Percentiles rank a stretch among this genome's conserved stretches.
These are phyloP conservation scores for Penicillium thymicola DNA, from an alignment of 2,329 filamentous ascomycete species.

Conservation along the genomic window DNA sequence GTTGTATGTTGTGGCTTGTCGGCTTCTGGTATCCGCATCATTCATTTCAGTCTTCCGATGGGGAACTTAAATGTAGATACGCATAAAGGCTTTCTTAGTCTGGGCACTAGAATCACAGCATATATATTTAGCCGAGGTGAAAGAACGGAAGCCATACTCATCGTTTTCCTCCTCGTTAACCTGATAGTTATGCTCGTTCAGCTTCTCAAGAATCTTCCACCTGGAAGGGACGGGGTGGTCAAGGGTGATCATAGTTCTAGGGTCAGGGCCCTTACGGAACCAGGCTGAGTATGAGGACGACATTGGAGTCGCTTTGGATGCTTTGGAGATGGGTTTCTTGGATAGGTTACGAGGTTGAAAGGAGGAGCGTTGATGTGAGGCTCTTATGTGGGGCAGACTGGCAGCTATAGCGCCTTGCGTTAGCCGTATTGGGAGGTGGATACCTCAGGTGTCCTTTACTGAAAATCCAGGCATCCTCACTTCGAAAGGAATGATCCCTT, in stretches of 20 bases:
- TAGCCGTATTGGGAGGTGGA: too few species aligned
- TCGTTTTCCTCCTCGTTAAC: not conserved
- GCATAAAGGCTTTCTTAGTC: not conserved
- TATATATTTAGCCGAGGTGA: not conserved
- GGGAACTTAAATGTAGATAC: not conserved
- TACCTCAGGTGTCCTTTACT: too few species aligned
- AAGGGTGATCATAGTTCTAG: not conserved
- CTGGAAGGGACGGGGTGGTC: not conserved
- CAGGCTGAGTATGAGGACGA: not conserved
- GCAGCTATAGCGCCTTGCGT: too few species aligned
- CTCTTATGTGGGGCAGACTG: too few species aligned
- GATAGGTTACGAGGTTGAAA: too few species aligned
- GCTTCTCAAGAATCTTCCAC: not conserved
- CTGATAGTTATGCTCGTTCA: not conserved
- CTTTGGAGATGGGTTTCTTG: too few species aligned
- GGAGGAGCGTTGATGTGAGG: too few species aligned
- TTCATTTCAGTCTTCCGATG: not conserved
- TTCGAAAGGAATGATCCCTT: too few species aligned
- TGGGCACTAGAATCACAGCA: not conserved
- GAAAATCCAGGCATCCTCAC: too few species aligned
- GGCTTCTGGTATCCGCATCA: not conserved
- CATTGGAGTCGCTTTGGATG: not conserved
- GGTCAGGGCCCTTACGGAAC: not conserved
- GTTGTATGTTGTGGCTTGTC: not conserved
- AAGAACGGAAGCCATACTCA: not conserved